phyloP scores from a whole-genome alignment of 768 basidiomycete species.

The Phaffia tasmanica region DNA sequence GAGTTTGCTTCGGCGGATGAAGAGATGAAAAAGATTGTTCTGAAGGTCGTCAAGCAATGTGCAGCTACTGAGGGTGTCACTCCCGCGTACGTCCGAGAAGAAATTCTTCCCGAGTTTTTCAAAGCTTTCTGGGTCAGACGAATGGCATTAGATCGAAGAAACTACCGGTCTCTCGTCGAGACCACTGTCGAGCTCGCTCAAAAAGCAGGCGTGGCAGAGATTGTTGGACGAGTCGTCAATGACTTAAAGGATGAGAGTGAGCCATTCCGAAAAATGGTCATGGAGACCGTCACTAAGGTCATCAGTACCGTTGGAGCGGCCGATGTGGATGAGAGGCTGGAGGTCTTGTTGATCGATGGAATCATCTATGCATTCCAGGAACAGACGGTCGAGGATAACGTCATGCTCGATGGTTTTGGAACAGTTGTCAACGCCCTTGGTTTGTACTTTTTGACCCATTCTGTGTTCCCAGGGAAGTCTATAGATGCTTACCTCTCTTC shows the following conservation, averaged over 20 bases:
- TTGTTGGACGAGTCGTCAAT: constrained; percentile 76
- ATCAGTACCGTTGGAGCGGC: constrained; percentile 87
- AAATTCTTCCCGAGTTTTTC: constrained; percentile 98
- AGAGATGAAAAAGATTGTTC: constrained; percentile 99
- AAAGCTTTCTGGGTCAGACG: constrained; percentile 95
- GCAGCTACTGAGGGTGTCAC: constrained; percentile 97
- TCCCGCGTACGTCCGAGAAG: constrained; percentile 87
- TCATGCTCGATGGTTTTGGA: constrained; percentile 97
- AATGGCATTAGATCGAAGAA: constrained; percentile 92
- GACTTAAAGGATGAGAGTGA: constrained; percentile 61
- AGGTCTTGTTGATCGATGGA: constrained; percentile 87
- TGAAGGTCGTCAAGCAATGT: constrained; percentile 98
- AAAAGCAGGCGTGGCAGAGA: constrained; percentile 92
- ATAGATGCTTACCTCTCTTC: neutral
- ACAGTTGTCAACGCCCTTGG: constrained; percentile 90
- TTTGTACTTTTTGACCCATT: constrained; percentile 19
- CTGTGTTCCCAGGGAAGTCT: neutral
- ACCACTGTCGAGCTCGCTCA: constrained; percentile 97
- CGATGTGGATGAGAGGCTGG: constrained; percentile 90
- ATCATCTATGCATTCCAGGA: constrained; percentile 99
- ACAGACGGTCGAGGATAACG: constrained; percentile 96
- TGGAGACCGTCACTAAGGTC: constrained; percentile 99
- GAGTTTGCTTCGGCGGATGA: constrained; percentile 99
- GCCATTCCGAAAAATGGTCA: constrained; percentile 83
- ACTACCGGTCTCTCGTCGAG: constrained; percentile 94